Evolutionary conservation across 768 basidiomycete species (phyloP), one percentile per base, ranked within the genome.

Genomic region (Cystobasidium ongulense): DNA sequence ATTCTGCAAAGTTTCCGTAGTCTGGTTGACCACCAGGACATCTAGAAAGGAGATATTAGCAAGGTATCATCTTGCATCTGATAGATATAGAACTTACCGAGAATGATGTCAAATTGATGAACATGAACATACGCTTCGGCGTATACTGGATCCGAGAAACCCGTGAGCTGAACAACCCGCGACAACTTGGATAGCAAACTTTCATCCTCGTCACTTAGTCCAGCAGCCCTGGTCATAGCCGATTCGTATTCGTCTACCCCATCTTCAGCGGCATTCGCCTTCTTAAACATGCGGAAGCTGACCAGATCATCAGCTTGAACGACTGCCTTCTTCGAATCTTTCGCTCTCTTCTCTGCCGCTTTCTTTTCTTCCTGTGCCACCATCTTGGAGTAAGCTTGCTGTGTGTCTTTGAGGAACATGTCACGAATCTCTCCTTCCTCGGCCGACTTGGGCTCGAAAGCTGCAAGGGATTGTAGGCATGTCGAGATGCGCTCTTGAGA

Each of bases 41-140:
- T 99, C 94, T 91, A 75, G 13, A 27, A 15, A 46, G 33, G 35
- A 50, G 7, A 29, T 67, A 7, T 3, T 13, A 59, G n/a, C 43
- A 13, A 13, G 13, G 13, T 46, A n/a, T 46, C n/a, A 13, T 13
- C 43, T 46, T 11, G 13, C 57, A n/a, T 25, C 63, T 17, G 27
- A 8, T 23, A 38, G 76, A 33, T 63, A 11, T 63, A n/a, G 27
- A 38, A 7, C 78, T 35, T 36, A 91, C 91, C 92, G 1, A 99
- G 86, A 50, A 92, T 82, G 79, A 99, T 96, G 80, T 99, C 95
- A 81, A 98, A 98, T 43, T 93, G 92, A 76, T 97, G 91, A 82
- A 98, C 91, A 81, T 93, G 95, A 77, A 98, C 94, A 79, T 91
- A 92, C 1, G 95, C 94, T 81, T 99, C 96, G 8, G 94, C 94